A percentile compares a stretch with the other conserved stretches of the same genome.
Conservation (phyloP, 1,139 yeast genomes). For the Pichia sp. region DNA sequence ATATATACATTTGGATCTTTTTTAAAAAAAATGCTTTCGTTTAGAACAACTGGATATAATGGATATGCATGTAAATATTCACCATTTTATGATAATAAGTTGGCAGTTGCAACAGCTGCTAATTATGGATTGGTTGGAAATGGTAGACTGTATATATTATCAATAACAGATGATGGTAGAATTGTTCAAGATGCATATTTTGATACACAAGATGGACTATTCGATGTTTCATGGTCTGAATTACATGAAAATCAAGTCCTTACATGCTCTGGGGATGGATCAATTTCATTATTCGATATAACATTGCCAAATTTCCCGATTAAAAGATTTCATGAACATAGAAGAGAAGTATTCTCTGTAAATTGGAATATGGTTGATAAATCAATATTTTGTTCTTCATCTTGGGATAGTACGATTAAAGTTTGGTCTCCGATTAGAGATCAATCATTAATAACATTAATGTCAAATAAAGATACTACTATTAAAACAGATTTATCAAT, state of each 20-base stretch:
- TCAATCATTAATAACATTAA: constrained; percentile 54
- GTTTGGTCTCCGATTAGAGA: constrained; percentile 61
- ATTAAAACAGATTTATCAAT: constrained; percentile 24
- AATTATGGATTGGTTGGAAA: constrained; percentile 94
- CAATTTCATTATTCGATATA: constrained; percentile 73
- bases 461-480: constrained; percentile 34
- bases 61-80: constrained; percentile 89
- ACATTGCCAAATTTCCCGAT: constrained; percentile 66
- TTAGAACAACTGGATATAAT: constrained; percentile 72
- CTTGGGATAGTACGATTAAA: constrained; percentile 91
- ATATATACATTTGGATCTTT: not conserved
- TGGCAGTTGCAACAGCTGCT: constrained; percentile 88
- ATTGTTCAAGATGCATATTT: constrained; percentile 53
- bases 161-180: constrained; percentile 60
- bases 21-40: constrained; percentile 55
- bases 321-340: constrained; percentile 71
- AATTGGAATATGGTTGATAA: constrained; percentile 85
- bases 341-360: constrained; percentile 78
- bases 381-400: constrained; percentile 60
- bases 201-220: constrained; percentile 91
- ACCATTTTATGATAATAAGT: constrained; percentile 81
- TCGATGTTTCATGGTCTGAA: constrained; percentile 89
- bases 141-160: constrained; percentile 68
- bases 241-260: constrained; percentile 78
- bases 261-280: constrained; percentile 87